Evolutionary conservation across 106 monocot genomes (phyloP).

Genomic region (Allium fistulosum): DNA sequence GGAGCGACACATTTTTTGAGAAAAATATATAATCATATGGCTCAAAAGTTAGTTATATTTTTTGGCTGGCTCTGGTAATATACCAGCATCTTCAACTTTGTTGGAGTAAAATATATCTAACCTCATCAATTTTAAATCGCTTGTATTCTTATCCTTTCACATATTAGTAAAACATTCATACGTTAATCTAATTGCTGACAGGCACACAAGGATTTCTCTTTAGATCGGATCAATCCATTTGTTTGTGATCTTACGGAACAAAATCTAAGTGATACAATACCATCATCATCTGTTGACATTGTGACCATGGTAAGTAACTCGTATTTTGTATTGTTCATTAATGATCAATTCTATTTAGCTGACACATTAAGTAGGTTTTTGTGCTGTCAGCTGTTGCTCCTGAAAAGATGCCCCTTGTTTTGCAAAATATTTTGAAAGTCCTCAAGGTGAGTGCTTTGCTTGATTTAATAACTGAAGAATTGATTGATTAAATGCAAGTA

Average conservation of each 20-base stretch:
- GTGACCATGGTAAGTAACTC: slow-evolving; percentile 75
- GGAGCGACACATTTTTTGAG: too few relatives aligned
- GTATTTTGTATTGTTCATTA: too few relatives aligned
- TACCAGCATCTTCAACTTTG: too few relatives aligned
- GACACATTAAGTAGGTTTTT: slow-evolving; percentile 92
- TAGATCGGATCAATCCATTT: slow-evolving; percentile 72
- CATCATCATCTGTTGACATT: slow-evolving; percentile 80
- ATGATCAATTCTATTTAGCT: slow-evolving; percentile 15
- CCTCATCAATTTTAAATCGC: too few relatives aligned
- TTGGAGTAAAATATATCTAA: too few relatives aligned
- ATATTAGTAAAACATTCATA: too few relatives aligned
- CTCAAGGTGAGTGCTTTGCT: slow-evolving; percentile 41
- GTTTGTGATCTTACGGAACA: slow-evolving; percentile 80
- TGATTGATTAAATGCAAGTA: too few relatives aligned
- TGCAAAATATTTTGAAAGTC: slow-evolving; percentile 76
- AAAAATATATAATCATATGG: too few relatives aligned
- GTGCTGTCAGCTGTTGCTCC: slow-evolving; percentile 95
- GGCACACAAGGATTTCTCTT: slow-evolving; percentile 66
- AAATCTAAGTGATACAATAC: slow-evolving; percentile 40
- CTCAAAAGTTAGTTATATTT: too few relatives aligned
- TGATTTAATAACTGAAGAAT: too few relatives aligned
- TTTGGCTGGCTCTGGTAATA: too few relatives aligned
- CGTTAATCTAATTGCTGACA: slow-evolving; percentile 20
- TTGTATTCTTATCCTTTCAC: too few relatives aligned
- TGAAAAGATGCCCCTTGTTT: slow-evolving; percentile 81